These are phyloP conservation scores for Xerophyta viscosa DNA, from an alignment of 106 monocot species.

Conservation along the genomic window DNA sequence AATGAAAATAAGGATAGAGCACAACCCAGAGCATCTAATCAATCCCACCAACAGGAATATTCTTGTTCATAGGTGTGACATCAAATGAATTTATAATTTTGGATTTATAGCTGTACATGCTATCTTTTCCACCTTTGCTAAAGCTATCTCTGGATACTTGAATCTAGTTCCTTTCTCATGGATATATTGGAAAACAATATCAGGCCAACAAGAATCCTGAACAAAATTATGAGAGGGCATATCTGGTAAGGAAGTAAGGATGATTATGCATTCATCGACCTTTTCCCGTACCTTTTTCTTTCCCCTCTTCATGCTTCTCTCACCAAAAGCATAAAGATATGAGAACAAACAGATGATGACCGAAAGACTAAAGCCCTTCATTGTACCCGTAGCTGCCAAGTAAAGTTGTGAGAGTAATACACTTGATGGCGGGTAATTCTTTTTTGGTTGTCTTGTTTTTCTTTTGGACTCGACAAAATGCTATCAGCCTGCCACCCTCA, in stretches of 20 bases:
- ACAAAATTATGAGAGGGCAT: slow-evolving; percentile 16
- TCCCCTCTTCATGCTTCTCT: neutral
- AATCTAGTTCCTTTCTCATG: slow-evolving; percentile 12
- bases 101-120: slow-evolving; percentile 25
- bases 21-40: slow-evolving; percentile 1
- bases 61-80: neutral
- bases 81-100: slow-evolving; percentile 11
- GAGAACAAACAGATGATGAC: slow-evolving; percentile 16
- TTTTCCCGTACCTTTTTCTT: slow-evolving; percentile 24
- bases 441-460: neutral
- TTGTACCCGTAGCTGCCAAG: slow-evolving; percentile 15
- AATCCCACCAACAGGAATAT: neutral
- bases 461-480: neutral
- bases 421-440: slow-evolving; percentile 27
- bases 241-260: neutral
- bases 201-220: slow-evolving; percentile 27
- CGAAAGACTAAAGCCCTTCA: slow-evolving; percentile 8
- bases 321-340: neutral
- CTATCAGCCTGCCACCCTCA: no score
- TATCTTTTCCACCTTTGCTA: slow-evolving; percentile 33
- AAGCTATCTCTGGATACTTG: slow-evolving; percentile 73
- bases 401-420: slow-evolving; percentile 46
- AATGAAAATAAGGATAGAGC: neutral
- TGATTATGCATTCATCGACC: neutral
- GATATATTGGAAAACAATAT: slow-evolving; percentile 16